Evolutionary conservation across 257 asterid genomes (phyloP).

Genomic region (Primulina tabacum): DNA sequence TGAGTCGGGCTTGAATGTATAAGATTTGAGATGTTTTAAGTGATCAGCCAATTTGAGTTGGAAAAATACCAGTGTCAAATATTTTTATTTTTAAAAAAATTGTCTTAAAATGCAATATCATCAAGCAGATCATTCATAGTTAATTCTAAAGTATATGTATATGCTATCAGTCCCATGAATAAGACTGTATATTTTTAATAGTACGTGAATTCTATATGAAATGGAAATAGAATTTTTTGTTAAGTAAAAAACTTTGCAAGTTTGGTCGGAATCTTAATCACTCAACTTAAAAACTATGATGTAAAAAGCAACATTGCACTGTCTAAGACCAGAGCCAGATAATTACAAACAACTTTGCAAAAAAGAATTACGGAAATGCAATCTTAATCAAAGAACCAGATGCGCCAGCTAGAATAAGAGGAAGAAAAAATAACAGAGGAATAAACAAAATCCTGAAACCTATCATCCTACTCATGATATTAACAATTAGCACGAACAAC

Average conservation of each 20-base stretch:
- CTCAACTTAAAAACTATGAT: not conserved
- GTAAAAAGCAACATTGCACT: not conserved
- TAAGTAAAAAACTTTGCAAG: not conserved
- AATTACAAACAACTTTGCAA: not conserved
- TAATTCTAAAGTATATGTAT: too few relatives aligned
- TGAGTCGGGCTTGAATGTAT: too few relatives aligned
- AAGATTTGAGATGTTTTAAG: too few relatives aligned
- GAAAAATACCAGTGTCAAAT: too few relatives aligned
- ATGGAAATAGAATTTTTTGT: not conserved
- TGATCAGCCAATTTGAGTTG: too few relatives aligned
- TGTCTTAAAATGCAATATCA: too few relatives aligned
- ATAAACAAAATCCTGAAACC: not conserved
- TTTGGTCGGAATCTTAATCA: not conserved
- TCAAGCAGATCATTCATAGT: too few relatives aligned
- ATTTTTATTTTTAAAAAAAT: too few relatives aligned
- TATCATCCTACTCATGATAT: not conserved
- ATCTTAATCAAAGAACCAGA: not conserved
- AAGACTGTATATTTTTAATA: not conserved
- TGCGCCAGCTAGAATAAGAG: not conserved
- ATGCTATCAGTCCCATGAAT: not conserved
- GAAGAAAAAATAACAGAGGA: not conserved
- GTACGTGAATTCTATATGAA: not conserved
- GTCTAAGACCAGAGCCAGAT: not conserved
- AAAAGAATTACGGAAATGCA: not conserved
- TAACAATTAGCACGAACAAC: not conserved